Conservation (phyloP, 495 filamentous ascomycete species). For the Neurospora sp. region DNA sequence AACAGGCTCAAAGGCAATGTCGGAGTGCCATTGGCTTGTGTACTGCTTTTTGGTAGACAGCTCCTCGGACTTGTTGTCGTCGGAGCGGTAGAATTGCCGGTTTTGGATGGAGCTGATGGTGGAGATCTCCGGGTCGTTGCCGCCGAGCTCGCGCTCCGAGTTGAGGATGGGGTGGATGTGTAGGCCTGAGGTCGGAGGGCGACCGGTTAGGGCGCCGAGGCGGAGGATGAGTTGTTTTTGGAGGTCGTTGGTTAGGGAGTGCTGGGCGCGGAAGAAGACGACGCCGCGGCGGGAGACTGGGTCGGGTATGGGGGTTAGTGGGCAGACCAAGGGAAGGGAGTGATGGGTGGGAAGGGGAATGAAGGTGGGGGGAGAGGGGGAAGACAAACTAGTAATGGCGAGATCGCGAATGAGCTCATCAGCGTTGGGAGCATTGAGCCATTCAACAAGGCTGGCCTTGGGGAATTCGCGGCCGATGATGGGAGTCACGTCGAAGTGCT, state of each 20-base stretch:
- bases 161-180: slow-evolving; percentile 67
- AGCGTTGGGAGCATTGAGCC: slow-evolving; percentile 52
- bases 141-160: slow-evolving; percentile 44
- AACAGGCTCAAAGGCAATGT: slow-evolving; percentile 56
- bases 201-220: slow-evolving; percentile 54
- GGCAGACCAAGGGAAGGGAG: not conserved
- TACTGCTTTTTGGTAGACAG: slow-evolving; percentile 27
- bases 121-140: slow-evolving; percentile 62
- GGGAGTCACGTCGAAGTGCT: slow-evolving; percentile 58
- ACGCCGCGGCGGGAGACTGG: slow-evolving; percentile 72
- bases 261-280: slow-evolving; percentile 69
- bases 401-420: slow-evolving; percentile 59
- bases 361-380: not conserved
- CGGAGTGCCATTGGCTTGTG: slow-evolving; percentile 48
- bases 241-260: slow-evolving; percentile 36
- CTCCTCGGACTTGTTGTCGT: not conserved
- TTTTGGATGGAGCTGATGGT: slow-evolving; percentile 52
- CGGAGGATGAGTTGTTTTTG: slow-evolving; percentile 53
- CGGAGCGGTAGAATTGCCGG: slow-evolving; percentile 42
- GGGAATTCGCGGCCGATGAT: slow-evolving; percentile 60
- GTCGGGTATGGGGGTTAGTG: not conserved
- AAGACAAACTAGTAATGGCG: slow-evolving; percentile 52
- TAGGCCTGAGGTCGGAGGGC: slow-evolving; percentile 49
- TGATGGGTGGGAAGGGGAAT: not conserved
- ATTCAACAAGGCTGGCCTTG: slow-evolving; percentile 50